These are phyloP conservation scores for Venturia nashicola DNA, from an alignment of 2,329 filamentous ascomycete genomes.

Conservation along the genomic window DNA sequence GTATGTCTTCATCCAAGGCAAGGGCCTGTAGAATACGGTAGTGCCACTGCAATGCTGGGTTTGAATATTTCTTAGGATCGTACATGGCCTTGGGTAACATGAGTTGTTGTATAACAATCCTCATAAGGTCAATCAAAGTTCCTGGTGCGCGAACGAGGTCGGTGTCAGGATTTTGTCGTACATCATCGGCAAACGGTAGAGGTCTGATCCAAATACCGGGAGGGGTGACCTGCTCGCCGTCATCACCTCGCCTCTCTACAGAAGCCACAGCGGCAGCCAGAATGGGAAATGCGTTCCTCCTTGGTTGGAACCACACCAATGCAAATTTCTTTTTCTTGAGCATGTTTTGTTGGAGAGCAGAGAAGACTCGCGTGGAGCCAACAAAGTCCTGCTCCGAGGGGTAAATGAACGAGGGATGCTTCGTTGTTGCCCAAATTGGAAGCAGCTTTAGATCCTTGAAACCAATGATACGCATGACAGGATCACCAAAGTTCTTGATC, in stretches of 20 bases:
- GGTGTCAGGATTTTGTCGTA: slow-evolving; percentile 60
- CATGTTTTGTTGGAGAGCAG: slow-evolving; percentile 80
- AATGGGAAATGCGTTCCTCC: slow-evolving; percentile 65
- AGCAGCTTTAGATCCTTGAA: slow-evolving; percentile 74
- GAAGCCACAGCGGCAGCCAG: slow-evolving; percentile 76
- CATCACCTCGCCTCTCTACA: slow-evolving; percentile 47
- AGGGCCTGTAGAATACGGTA: slow-evolving; percentile 87
- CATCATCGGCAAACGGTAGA: slow-evolving; percentile 79
- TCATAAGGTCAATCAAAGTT: slow-evolving; percentile 68
- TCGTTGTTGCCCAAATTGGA: slow-evolving; percentile 72
- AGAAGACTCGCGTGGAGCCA: slow-evolving; percentile 85
- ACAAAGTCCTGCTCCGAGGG: slow-evolving; percentile 83
- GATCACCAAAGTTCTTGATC: slow-evolving; percentile 69
- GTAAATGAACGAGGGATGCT: slow-evolving; percentile 85
- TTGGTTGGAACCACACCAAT: slow-evolving; percentile 79
- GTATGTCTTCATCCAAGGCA: slow-evolving; percentile 82
- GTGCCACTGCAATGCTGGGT: slow-evolving; percentile 91
- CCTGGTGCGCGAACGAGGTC: slow-evolving; percentile 49
- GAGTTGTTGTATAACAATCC: slow-evolving; percentile 68
- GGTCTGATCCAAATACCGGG: slow-evolving; percentile 82
- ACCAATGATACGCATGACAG: slow-evolving; percentile 77
- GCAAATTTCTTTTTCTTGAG: slow-evolving; percentile 68
- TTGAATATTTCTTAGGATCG: slow-evolving; percentile 78
- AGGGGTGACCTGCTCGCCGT: slow-evolving; percentile 58
- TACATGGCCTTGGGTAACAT: slow-evolving; percentile 80